Evolutionary conservation across 257 asterid species (phyloP).

Genomic region (Ophiorrhiza pumila): DNA sequence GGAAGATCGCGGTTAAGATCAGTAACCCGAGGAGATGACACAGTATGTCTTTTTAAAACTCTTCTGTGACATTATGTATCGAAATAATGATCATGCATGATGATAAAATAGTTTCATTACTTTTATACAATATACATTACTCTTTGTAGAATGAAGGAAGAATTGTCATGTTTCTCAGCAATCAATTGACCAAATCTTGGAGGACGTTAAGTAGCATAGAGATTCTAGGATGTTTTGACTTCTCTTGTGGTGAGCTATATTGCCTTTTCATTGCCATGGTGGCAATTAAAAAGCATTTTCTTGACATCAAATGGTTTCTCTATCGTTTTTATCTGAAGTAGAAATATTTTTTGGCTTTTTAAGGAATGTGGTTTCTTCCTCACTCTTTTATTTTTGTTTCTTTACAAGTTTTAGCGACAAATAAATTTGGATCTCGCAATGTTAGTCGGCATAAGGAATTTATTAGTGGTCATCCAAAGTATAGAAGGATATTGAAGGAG

Average conservation of each 20-base stretch:
- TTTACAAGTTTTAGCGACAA: neutral
- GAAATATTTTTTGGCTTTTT: neutral
- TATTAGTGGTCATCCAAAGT: too few species aligned
- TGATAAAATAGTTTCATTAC: too few species aligned
- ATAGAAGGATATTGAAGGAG: neutral
- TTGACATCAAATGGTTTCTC: too few species aligned
- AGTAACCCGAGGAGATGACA: conserved; percentile 64
- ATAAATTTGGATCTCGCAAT: neutral
- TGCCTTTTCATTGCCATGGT: neutral
- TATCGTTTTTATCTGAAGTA: neutral
- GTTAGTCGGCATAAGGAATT: neutral
- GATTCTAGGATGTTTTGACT: neutral
- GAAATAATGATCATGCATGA: neutral
- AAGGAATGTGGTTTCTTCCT: neutral
- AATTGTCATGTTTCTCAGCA: neutral
- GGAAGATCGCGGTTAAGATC: conserved; percentile 87
- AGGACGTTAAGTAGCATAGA: neutral
- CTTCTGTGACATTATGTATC: neutral
- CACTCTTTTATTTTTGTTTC: neutral
- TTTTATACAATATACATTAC: neutral
- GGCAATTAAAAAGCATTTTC: neutral
- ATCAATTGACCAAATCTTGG: neutral
- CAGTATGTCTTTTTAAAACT: conserved; percentile 38
- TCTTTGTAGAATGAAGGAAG: neutral
- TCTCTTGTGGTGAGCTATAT: neutral